Evolutionary conservation across 441 rosid species (phyloP).

Genomic region (Biscutella auriculata): DNA sequence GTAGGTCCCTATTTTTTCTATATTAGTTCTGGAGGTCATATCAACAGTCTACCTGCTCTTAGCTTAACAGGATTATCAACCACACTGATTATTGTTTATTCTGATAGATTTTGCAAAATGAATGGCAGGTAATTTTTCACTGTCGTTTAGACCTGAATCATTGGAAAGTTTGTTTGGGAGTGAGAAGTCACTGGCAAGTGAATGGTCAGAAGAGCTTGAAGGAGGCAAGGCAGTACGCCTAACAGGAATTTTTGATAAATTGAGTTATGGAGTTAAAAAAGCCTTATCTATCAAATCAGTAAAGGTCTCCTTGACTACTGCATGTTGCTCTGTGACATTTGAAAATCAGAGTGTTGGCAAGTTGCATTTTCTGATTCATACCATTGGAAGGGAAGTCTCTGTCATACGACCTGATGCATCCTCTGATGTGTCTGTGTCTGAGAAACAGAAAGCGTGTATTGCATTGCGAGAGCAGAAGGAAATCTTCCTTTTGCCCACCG

Average conservation of each 20-base stretch:
- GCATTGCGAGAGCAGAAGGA: constrained; percentile 81
- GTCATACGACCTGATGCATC: constrained; percentile 46
- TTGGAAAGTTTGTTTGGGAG: constrained; percentile 29
- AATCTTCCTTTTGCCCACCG: constrained; percentile 85
- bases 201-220: constrained; percentile 85
- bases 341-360: constrained; percentile 31
- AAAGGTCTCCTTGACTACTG: constrained; percentile 63
- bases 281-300: constrained; percentile 53
- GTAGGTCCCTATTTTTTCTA: not conserved
- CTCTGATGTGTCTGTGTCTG: constrained; percentile 23
- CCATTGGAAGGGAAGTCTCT: constrained; percentile 64
- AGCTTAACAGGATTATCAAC: not conserved
- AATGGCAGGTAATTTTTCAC: constrained; percentile 79
- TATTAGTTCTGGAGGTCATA: not conserved
- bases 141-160: constrained; percentile 83
- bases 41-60: constrained; percentile 8
- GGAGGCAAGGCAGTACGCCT: constrained; percentile 88
- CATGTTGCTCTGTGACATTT: constrained; percentile 53
- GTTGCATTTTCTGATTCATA: constrained; percentile 83
- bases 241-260: constrained; percentile 76
- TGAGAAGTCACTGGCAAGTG: constrained; percentile 40
- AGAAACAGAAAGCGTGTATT: constrained; percentile 34
- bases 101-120: constrained; percentile 15
- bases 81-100: not conserved
- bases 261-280: constrained; percentile 67